These are phyloP conservation scores for Pichia sporocuriosa DNA, from an alignment of 805 yeast species.

Conservation along the genomic window DNA sequence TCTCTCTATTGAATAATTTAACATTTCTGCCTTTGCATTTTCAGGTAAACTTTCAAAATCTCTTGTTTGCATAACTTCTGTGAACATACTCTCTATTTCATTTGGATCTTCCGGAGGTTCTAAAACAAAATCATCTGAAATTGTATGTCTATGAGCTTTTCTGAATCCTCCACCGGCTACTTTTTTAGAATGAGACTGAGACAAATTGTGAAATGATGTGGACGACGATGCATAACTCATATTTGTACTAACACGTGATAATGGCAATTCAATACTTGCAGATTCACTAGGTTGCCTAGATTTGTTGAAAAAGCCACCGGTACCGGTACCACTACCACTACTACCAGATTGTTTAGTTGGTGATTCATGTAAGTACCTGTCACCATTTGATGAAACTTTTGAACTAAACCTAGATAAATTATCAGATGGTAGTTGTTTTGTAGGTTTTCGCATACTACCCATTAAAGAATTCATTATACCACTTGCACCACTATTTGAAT, in stretches of 20 bases:
- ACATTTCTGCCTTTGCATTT: conserved; percentile 70
- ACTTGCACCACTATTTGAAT: not conserved
- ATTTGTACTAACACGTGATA: conserved; percentile 25
- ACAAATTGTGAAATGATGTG: conserved; percentile 22
- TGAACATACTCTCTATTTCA: conserved; percentile 68
- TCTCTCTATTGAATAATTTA: conserved; percentile 63
- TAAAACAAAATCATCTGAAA: conserved; percentile 37
- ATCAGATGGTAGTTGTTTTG: not conserved
- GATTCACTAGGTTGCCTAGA: conserved; percentile 10
- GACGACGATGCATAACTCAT: conserved; percentile 15
- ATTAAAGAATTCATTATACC: conserved; percentile 12
- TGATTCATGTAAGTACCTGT: not conserved
- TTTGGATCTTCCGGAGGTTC: conserved; percentile 63
- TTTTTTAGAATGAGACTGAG: conserved; percentile 26
- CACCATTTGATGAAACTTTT: not conserved
- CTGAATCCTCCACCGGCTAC: conserved; percentile 19
- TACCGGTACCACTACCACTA: not conserved
- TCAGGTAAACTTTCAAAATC: conserved; percentile 61
- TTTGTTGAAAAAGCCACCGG: conserved; percentile 9
- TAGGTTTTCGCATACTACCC: conserved; percentile 13
- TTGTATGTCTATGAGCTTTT: conserved; percentile 31
- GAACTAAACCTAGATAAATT: conserved; percentile 1
- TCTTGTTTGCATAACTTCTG: conserved; percentile 74
- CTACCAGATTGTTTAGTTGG: not conserved
- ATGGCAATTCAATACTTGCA: conserved; percentile 17